phyloP scores from a whole-genome alignment of 805 yeast species.

The Ascoidea tarda region DNA sequence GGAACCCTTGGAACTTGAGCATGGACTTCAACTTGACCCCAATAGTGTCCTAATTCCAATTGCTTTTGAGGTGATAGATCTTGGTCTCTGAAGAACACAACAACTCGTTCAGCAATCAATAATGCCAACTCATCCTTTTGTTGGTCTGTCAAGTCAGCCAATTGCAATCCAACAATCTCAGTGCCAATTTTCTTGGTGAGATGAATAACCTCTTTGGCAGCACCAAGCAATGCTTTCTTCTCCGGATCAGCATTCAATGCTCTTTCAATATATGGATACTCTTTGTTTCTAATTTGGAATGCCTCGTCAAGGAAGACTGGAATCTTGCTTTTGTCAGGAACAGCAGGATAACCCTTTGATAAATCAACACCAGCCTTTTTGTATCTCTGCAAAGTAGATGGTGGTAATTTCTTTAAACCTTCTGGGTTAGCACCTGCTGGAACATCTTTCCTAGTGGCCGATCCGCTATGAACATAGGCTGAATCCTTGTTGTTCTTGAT shows the following conservation, averaged over 20 bases:
- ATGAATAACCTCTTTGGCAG: constrained; percentile 25
- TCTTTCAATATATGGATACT: constrained; percentile 19
- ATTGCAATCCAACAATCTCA: constrained; percentile 31
- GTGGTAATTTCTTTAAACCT: constrained; percentile 13
- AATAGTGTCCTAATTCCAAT: constrained; percentile 29
- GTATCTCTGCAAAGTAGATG: constrained; percentile 15
- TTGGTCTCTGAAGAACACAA: constrained; percentile 34
- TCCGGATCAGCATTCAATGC: constrained; percentile 23
- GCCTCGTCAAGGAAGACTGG: constrained; percentile 27
- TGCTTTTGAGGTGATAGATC: constrained; percentile 28
- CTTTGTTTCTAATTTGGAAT: constrained; percentile 20
- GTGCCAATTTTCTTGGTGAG: constrained; percentile 32
- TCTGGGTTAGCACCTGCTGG: constrained; percentile 9
- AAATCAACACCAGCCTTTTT: constrained; percentile 21
- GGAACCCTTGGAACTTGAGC: constrained; percentile 21
- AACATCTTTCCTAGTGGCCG: no score
- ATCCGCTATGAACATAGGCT: no score
- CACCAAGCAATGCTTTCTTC: constrained; percentile 24
- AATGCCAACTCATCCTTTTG: constrained; percentile 33
- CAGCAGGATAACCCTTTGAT: constrained; percentile 23
- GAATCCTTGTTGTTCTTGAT: no score
- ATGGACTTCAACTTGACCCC: constrained; percentile 29
- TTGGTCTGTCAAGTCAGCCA: constrained; percentile 23
- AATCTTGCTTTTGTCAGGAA: constrained; percentile 19
- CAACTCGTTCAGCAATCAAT: constrained; percentile 31